Base-by-base conservation (phyloP, 305 asterid genomes). In the Fraxinus latifolia region DNA sequence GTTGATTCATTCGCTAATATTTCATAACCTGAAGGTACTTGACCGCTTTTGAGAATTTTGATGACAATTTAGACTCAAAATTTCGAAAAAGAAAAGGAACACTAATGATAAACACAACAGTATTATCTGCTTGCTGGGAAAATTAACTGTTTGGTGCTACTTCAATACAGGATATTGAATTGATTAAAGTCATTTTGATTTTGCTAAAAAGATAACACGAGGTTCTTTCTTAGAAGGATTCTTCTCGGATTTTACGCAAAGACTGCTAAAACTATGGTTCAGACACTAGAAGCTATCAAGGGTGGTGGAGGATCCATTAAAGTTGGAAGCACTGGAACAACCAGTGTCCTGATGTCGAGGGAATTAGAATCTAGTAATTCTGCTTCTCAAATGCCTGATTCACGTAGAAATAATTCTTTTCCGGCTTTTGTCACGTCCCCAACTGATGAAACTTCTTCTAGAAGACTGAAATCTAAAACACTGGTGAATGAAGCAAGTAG, bases 261-360 rank as follows among this genome's bases (percentile, higher is more conserved):
- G 73, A 9, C 71, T 75, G 32, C 81, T 37, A 21, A 50, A 71
- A 27, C 78, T 6, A 95, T 93, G 98, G 93, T 86, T 84, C 93
- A 84, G 79, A 91, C 89, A 78, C 77, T 93, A 82, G 95, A 93
- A 89, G 88, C 92, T 15, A 87, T 92, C 77, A 85, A 82, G 83
- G 95, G 97, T 79, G 95, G 96, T 29, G 96, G 97, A 87, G 97
- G 97, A 77, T 93, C 97, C 4, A 73, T 95, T 73, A 95, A 89
- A 89, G 89, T 95, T 12, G 97, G 98, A 78, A 90, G 95, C 21
- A 95, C 97, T 0, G 98, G 97, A 68, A 95, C 91, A 44, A 92
- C 93, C 83, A 87, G 97, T 84, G 91, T 93, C 83, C 92, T 95
- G 21, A 90, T 95, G 93, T 90, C 95, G 17, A 86, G 92, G 83